A percentile compares a stretch with the other conserved stretches of the same genome.
phyloP scores from a whole-genome alignment of 2,329 filamentous ascomycete genomes.

The Cucurbitaria berberidis region DNA sequence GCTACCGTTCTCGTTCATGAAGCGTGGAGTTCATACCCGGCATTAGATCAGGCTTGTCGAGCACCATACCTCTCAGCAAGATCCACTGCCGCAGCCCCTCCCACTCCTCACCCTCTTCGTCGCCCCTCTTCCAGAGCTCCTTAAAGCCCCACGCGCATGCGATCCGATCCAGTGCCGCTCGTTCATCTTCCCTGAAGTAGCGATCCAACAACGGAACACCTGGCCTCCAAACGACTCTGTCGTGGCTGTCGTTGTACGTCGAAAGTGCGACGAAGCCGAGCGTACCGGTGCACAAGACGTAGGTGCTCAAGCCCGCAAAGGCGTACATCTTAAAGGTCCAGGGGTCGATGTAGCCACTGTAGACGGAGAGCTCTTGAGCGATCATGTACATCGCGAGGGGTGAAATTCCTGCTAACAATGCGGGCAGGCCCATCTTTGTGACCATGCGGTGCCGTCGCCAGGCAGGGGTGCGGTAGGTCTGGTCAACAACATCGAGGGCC shows the following conservation, averaged over 20 bases:
- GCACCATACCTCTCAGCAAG: constrained; percentile 81
- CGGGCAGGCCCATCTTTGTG: constrained; percentile 67
- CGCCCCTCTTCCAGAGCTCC: constrained; percentile 77
- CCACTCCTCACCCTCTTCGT: constrained; percentile 93
- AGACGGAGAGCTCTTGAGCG: constrained; percentile 68
- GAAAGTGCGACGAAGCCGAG: constrained; percentile 84
- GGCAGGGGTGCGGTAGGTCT: constrained; percentile 69
- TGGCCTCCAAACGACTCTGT: constrained; percentile 85
- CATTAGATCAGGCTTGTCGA: constrained; percentile 90
- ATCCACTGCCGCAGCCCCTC: constrained; percentile 83
- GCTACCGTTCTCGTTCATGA: background rate
- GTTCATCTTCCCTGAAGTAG: constrained; percentile 89
- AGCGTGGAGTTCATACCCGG: constrained; percentile 74
- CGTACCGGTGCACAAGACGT: constrained; percentile 78
- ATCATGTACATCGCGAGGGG: constrained; percentile 74
- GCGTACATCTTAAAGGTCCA: constrained; percentile 76
- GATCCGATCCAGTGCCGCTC: constrained; percentile 83
- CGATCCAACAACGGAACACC: constrained; percentile 81
- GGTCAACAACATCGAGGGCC: constrained; percentile 76
- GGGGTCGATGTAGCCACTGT: constrained; percentile 79
- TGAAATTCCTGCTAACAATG: constrained; percentile 60
- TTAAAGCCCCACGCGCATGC: constrained; percentile 92
- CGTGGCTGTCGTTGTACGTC: constrained; percentile 94
- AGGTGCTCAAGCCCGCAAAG: constrained; percentile 81
- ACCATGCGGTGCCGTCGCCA: constrained; percentile 72